Percentiles rank a stretch among this genome's conserved stretches.
Conservation (phyloP, 2,329 filamentous ascomycete species). For the Diaporthe ilicicola region DNA sequence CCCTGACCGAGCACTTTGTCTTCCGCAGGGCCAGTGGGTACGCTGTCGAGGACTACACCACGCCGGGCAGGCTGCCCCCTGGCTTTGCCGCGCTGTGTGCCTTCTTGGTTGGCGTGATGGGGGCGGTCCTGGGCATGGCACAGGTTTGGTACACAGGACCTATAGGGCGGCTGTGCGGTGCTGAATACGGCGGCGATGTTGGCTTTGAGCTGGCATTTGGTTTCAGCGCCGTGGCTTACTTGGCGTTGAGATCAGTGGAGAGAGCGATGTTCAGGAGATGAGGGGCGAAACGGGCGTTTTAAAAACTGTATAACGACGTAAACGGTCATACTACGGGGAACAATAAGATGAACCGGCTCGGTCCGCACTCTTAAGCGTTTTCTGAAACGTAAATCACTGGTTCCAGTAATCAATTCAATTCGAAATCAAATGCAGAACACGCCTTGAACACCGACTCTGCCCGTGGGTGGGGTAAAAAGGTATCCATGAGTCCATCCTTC, state of each 20-base stretch:
- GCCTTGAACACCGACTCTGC: constrained; percentile 31
- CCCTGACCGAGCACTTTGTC: constrained; percentile 72
- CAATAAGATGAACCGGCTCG: neutral
- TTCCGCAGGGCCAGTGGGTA: constrained; percentile 70
- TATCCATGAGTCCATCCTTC: constrained; percentile 26
- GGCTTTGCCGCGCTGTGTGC: constrained; percentile 70
- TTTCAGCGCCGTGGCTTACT: constrained; percentile 63
- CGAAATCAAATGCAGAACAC: constrained; percentile 28
- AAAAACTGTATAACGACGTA: neutral
- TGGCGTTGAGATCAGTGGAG: constrained; percentile 55
- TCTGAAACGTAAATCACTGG: neutral
- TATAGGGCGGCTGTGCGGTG: constrained; percentile 67
- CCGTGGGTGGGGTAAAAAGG: constrained; percentile 26
- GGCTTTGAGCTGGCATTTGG: constrained; percentile 72
- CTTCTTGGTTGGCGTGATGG: constrained; percentile 70
- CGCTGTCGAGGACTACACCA: constrained; percentile 64
- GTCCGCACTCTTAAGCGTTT: neutral
- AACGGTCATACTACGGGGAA: neutral
- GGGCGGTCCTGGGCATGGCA: constrained; percentile 75
- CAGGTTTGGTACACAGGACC: constrained; percentile 76
- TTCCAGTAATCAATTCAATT: constrained; percentile 27
- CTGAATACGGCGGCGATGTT: constrained; percentile 55
- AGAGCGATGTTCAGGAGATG: constrained; percentile 48
- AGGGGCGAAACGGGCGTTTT: neutral
- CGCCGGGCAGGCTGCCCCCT: constrained; percentile 64